Conservation (phyloP, 805 yeast species). For the Candida morakotiae region DNA sequence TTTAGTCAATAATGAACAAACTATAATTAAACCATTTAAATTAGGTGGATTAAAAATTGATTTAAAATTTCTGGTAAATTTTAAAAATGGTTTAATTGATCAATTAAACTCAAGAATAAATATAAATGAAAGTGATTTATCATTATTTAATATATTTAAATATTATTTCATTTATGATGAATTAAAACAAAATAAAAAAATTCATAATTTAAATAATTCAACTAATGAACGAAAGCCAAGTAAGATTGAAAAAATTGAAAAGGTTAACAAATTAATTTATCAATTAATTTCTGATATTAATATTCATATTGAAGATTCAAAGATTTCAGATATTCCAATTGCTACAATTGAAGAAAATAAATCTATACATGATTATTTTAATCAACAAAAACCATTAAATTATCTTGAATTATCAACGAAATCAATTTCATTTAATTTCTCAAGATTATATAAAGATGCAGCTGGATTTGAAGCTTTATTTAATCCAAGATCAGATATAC, state of each 20-base stretch:
- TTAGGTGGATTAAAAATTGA: slow-evolving; percentile 2
- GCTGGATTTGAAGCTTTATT: slow-evolving; percentile 41
- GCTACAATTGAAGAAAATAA: slow-evolving; percentile 19
- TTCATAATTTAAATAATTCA: slow-evolving; percentile 1
- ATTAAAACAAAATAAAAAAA: neutral
- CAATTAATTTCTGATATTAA: slow-evolving; percentile 20
- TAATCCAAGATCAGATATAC: slow-evolving; percentile 24
- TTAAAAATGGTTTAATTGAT: neutral
- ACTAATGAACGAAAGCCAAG: slow-evolving; percentile 1
- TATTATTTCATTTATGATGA: slow-evolving; percentile 2
- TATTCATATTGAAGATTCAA: slow-evolving; percentile 23
- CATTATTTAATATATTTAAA: slow-evolving; percentile 7
- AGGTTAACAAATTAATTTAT: slow-evolving; percentile 18
- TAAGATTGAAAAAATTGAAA: slow-evolving; percentile 5
- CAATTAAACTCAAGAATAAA: slow-evolving; percentile 6
- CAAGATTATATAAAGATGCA: slow-evolving; percentile 17
- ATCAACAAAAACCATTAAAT: slow-evolving; percentile 14
- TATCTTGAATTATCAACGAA: slow-evolving; percentile 22
- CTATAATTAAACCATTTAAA: slow-evolving; percentile 6
- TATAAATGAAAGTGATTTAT: slow-evolving; percentile 9
- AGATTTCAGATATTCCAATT: slow-evolving; percentile 27
- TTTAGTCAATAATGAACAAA: neutral
- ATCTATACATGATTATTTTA: slow-evolving; percentile 19
- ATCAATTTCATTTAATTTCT: slow-evolving; percentile 21
- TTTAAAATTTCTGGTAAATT: slow-evolving; percentile 7